A percentile compares a stretch with the other conserved stretches of the same genome.
Conservation (phyloP, 129 eudicot species). For the Chrysanthemum makinoi region DNA sequence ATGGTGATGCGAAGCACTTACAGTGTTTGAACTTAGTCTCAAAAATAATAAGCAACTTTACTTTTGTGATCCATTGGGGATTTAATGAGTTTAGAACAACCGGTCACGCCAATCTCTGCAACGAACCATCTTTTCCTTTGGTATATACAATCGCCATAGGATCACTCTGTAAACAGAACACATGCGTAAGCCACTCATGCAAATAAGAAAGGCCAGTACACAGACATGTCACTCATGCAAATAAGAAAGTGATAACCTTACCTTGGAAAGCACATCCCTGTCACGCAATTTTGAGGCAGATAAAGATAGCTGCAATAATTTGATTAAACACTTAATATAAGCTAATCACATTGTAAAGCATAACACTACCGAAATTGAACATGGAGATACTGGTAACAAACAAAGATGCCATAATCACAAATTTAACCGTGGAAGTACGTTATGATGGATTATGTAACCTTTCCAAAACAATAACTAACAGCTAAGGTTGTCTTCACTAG, state of each 20-base stretch:
- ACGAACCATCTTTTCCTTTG: conserved; percentile 64
- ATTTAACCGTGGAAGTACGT: background rate
- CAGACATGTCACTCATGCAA: too few species aligned
- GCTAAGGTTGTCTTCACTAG: background rate
- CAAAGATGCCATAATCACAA: conserved; percentile 8
- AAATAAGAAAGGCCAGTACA: too few species aligned
- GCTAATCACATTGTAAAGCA: conserved; percentile 3
- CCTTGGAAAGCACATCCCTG: conserved; percentile 93
- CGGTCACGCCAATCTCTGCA: conserved; percentile 85
- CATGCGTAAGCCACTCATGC: conserved; percentile 20
- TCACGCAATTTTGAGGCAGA: conserved; percentile 82
- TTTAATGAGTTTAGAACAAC: conserved; percentile 68
- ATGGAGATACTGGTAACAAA: conserved; percentile 9
- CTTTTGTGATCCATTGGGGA: conserved; percentile 81
- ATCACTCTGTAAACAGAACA: conserved; percentile 67
- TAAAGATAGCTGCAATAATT: conserved; percentile 67
- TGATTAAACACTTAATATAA: conserved; percentile 13
- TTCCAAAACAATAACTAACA: background rate
- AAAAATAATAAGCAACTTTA: conserved; percentile 59
- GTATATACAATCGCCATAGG: conserved; percentile 78
- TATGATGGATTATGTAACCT: background rate
- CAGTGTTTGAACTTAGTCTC: conserved; percentile 83
- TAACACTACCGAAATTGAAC: conserved; percentile 10
- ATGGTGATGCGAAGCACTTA: too few species aligned
- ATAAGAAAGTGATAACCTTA: conserved; percentile 27